Evolutionary conservation across 1,284 basidiomycete species (phyloP), one percentile per base, ranked within the genome.

Genomic region (Amylostereum areolatum): DNA sequence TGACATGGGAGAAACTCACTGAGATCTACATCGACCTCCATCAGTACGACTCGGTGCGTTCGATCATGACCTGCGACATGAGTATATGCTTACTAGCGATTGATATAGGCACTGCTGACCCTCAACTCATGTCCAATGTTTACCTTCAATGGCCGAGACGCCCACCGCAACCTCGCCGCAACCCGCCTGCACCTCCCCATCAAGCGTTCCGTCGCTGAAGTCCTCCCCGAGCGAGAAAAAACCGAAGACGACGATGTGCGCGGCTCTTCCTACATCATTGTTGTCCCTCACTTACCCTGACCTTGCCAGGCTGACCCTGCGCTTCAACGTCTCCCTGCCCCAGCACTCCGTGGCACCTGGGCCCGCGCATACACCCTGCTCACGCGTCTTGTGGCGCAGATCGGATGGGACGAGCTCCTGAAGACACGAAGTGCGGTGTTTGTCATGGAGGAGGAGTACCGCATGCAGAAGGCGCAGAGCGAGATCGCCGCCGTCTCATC

Each of bases 71-170:
- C n/a, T n/a, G n/a, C n/a, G n/a, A n/a, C n/a, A n/a, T n/a, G n/a
- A n/a, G n/a, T n/a, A n/a, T n/a, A n/a, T n/a, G n/a, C n/a, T n/a
- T n/a, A n/a, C n/a, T n/a, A n/a, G n/a, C n/a, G n/a, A n/a, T n/a
- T n/a, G n/a, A n/a, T n/a, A n/a, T 49, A 80, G 77, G 93, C 96
- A 0, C 73, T 99, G 10, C 77, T 98, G 36, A 98, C 96, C 1
- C 81, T 99, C 52, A 99, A 99, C 65, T 98, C 96, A 35, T 99
- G 97, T 71, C 96, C 96, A 1, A 99, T 99, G 96, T 99, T 99
- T 69, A 98, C 96, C 2, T 99, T 92, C 72, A 97, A 97, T 64
- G 96, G 97, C 49, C 85, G 95, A 12, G 97, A 99, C 66, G 75
- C 89, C 8, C 97, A 99, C 66, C 81, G 94, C 5, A 85, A 84